Evolutionary conservation across 768 basidiomycete species (phyloP), one percentile per base, ranked within the genome.

Genomic region (Lactarius hengduanensis): DNA sequence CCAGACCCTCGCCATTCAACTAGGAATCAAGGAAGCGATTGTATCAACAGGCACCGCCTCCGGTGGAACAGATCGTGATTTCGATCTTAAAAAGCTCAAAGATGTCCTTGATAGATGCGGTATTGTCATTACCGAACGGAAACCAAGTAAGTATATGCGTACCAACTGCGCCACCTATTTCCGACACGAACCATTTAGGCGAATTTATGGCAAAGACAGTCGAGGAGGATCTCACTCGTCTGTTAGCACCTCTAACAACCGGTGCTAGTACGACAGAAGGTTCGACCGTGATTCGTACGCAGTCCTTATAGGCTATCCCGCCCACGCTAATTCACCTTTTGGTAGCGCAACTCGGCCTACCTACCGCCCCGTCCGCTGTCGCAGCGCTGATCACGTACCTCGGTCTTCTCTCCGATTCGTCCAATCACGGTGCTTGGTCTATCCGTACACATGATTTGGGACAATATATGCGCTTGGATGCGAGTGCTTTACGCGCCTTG

Each of bases 1-100:
- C 9, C 72, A 98, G 96, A 94, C 94, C 2, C 83, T 98, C 40
- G 79, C 98, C 41, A 98, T 98, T 66, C 97, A 99, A 75, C 84
- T 98, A 2, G 95, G 94, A 0, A 92, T 94, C n/a, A 98, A 98
- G 75, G 97, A 99, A 76, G 94, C 94, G 3, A 83, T 98, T 62
- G 80, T 98, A 50, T 81, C 90, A 2, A 86, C 85, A 0, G 89
- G 89, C n/a, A 90, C 91, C 6, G 78, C 79, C 0, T 82, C 86
- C 45, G 90, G 89, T 0, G 86, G 79, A 2, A 90, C 90, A 0
- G 90, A 92, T 73, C 85, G 90, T 30, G 94, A 98, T 72, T 80
- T 95, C 62, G 96, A 98, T 70, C 78, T 97, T 41, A 87, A 88
- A 70, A 97, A 96, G 76, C 80, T 98, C 45, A 87, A 86, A 71